Conservation (phyloP, 768 basidiomycete genomes). For the Podaxis sp. region DNA sequence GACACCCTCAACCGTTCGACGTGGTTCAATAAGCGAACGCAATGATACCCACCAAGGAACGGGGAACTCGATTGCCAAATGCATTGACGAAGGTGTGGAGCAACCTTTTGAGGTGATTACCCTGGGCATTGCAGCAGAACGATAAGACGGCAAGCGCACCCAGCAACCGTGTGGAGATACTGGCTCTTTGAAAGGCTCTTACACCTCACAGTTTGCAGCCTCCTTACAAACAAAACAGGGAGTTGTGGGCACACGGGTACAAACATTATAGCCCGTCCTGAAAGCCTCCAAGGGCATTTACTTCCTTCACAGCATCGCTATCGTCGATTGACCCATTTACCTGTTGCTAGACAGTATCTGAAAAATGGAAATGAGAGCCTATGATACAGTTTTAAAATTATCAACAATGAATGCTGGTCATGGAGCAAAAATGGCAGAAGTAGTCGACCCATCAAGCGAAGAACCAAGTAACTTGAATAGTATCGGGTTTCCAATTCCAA, state of each 20-base stretch:
- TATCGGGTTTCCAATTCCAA: neutral
- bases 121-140: neutral
- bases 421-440: too few species aligned
- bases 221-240: too few species aligned
- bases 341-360: neutral
- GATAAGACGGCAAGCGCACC: neutral
- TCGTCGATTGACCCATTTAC: neutral
- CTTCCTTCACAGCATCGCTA: neutral
- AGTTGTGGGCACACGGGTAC: neutral
- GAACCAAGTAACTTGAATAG: neutral
- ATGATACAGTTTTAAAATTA: too few species aligned
- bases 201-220: neutral
- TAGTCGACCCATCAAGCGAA: too few species aligned
- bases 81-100: neutral
- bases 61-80: neutral
- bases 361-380: neutral
- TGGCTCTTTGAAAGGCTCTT: neutral
- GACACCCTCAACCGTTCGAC: neutral
- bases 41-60: neutral
- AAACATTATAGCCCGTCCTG: neutral
- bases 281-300: neutral
- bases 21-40: neutral
- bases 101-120: neutral
- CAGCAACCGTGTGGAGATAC: neutral
- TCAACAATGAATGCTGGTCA: too few species aligned